Evolutionary conservation across 352 stramenopile species (phyloP).

Genomic region (Pythium sukuiense): DNA sequence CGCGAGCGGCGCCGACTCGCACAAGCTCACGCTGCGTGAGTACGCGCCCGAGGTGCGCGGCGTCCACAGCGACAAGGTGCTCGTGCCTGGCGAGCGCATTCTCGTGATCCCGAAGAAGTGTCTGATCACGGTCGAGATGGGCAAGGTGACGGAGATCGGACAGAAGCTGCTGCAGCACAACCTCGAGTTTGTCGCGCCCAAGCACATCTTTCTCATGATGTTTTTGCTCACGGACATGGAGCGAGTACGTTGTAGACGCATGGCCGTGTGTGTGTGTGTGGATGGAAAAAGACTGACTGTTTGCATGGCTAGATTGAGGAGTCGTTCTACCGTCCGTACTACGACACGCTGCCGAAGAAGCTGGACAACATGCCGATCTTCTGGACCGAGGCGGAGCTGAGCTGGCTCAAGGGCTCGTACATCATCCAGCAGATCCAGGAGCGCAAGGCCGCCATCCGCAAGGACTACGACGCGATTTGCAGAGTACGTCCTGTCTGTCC

Average conservation of each 20-base stretch:
- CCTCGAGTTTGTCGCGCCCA: slow-evolving; percentile 97
- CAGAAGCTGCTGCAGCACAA: slow-evolving; percentile 91
- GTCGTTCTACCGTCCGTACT: slow-evolving; percentile 94
- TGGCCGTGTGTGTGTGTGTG: slow-evolving; percentile 1
- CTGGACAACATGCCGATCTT: slow-evolving; percentile 99
- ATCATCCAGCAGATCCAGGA: slow-evolving; percentile 95
- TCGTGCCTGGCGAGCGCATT: slow-evolving; percentile 86
- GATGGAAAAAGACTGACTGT: no score
- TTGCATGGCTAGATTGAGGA: slow-evolving; percentile 44
- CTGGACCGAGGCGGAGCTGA: slow-evolving; percentile 94
- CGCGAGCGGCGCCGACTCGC: slow-evolving; percentile 64
- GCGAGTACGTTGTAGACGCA: slow-evolving; percentile 40
- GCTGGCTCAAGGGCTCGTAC: slow-evolving; percentile 90
- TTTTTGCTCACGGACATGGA: slow-evolving; percentile 98
- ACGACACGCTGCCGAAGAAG: slow-evolving; percentile 95
- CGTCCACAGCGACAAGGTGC: slow-evolving; percentile 88
- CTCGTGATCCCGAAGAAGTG: slow-evolving; percentile 94
- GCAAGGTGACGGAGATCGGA: slow-evolving; percentile 95
- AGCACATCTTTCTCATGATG: slow-evolving; percentile 99
- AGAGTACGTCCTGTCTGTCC: slow-evolving; percentile 27
- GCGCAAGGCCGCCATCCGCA: slow-evolving; percentile 93
- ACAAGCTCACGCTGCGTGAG: slow-evolving; percentile 78
- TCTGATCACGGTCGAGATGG: slow-evolving; percentile 99
- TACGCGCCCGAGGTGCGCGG: slow-evolving; percentile 93
- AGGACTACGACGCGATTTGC: slow-evolving; percentile 98